These are phyloP conservation scores for Panaeolus cyanescens DNA, from an alignment of 768 basidiomycete genomes.

Conservation along the genomic window DNA sequence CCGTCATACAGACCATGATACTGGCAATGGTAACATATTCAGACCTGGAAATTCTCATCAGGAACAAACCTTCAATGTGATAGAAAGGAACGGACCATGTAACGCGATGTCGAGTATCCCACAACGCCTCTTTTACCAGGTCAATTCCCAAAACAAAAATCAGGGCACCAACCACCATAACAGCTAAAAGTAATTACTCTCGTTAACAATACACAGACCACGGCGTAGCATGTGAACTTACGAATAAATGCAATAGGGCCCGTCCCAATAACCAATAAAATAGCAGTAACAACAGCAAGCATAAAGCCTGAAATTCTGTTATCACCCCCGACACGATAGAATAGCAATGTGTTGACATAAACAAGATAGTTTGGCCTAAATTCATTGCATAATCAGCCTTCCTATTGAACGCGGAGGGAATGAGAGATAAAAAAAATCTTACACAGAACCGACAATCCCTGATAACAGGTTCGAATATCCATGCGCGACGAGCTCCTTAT, in stretches of 20 bases:
- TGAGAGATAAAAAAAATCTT: constrained; percentile 23
- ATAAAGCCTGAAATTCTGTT: constrained; percentile 84
- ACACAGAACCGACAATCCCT: constrained; percentile 82
- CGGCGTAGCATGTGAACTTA: constrained; percentile 37
- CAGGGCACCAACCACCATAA: constrained; percentile 88
- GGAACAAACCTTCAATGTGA: constrained; percentile 8
- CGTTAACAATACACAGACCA: background rate
- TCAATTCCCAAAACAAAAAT: constrained; percentile 96
- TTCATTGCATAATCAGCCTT: constrained; percentile 2
- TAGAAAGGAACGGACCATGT: constrained; percentile 51
- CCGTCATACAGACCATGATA: constrained; percentile 92
- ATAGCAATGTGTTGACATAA: constrained; percentile 85
- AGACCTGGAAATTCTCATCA: constrained; percentile 38
- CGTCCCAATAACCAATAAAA: constrained; percentile 81
- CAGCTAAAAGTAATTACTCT: constrained; percentile 47
- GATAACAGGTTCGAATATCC: constrained; percentile 89
- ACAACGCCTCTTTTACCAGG: constrained; percentile 91
- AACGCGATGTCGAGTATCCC: constrained; percentile 92
- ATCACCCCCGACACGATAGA: constrained; percentile 92
- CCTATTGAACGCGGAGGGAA: too few species aligned
- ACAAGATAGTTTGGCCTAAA: constrained; percentile 81
- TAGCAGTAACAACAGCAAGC: constrained; percentile 72
- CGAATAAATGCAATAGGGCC: constrained; percentile 91
- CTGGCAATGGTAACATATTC: constrained; percentile 85
- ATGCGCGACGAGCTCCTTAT: constrained; percentile 91